Percentiles rank a stretch among this genome's conserved stretches.
phyloP scores from a whole-genome alignment of 1,284 basidiomycete species.

The Cryptococcus deneoformans region DNA sequence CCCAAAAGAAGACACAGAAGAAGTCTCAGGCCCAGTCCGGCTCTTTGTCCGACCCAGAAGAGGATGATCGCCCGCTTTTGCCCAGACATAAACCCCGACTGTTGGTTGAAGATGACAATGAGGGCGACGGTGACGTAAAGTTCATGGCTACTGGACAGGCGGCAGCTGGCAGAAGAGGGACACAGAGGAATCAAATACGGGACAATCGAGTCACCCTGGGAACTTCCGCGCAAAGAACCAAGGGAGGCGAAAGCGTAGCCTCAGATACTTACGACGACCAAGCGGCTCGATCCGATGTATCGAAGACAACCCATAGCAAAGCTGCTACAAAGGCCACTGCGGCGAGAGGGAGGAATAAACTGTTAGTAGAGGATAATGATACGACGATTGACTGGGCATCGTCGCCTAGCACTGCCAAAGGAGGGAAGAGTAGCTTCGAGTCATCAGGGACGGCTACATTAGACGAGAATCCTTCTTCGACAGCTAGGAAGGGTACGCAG shows the following conservation, averaged over 20 bases:
- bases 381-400: constrained; percentile 18
- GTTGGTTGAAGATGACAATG: background rate
- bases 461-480: constrained; percentile 3
- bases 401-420: background rate
- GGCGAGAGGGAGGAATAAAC: constrained; percentile 10
- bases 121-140: background rate
- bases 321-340: constrained; percentile 2
- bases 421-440: background rate
- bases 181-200: constrained; percentile 1
- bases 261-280: constrained; percentile 26
- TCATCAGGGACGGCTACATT: constrained; percentile 10
- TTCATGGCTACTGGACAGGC: constrained; percentile 3
- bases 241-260: constrained; percentile 21
- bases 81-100: background rate
- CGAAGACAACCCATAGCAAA: background rate
- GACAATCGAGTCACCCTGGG: constrained; percentile 4
- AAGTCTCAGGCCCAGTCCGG: constrained; percentile 19
- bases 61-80: constrained; percentile 3
- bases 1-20: constrained; percentile 15
- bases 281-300: constrained; percentile 19
- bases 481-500: background rate
- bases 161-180: background rate
- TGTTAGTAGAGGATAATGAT: constrained; percentile 27
- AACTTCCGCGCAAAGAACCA: background rate
- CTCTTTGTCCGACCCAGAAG: constrained; percentile 24